A percentile compares a stretch with the other conserved stretches of the same genome.
phyloP scores from a whole-genome alignment of 345 rosid genomes.

The Nephelium lappaceum region DNA sequence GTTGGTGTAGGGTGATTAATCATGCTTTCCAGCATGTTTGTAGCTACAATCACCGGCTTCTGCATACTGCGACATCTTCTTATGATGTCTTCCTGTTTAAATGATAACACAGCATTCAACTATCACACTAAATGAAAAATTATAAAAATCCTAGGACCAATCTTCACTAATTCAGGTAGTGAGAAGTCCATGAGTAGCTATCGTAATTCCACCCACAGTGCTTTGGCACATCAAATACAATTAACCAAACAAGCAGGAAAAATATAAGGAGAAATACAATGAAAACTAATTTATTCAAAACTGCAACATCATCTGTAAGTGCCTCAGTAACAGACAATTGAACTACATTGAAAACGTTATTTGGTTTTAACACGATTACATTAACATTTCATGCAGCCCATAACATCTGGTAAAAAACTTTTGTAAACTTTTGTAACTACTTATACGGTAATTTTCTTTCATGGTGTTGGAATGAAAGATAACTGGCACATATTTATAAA shows the following conservation, averaged over 20 bases:
- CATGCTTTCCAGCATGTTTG: conserved; percentile 99
- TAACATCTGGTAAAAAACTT: not conserved
- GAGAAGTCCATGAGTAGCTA: not conserved
- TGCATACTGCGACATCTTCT: conserved; percentile 85
- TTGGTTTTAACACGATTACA: not conserved
- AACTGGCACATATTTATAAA: not conserved
- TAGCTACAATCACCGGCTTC: conserved; percentile 94
- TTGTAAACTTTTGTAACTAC: not conserved
- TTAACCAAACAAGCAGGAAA: not conserved
- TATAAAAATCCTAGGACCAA: not conserved
- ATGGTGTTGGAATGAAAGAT: not conserved
- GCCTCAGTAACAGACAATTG: not conserved
- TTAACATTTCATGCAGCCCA: not conserved
- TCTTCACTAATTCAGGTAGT: not conserved
- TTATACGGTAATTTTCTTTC: not conserved
- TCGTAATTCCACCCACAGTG: not conserved
- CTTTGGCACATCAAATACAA: not conserved
- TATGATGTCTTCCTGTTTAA: conserved; percentile 81
- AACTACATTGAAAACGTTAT: not conserved
- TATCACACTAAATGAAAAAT: not conserved
- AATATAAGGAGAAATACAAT: not conserved
- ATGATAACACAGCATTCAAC: conserved; percentile 11
- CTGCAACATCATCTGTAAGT: not conserved
- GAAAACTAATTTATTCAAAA: not conserved
- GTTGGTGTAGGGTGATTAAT: conserved; percentile 97